Base-by-base conservation (phyloP, 495 filamentous ascomycete species). In the Penicillium pancosmium region DNA sequence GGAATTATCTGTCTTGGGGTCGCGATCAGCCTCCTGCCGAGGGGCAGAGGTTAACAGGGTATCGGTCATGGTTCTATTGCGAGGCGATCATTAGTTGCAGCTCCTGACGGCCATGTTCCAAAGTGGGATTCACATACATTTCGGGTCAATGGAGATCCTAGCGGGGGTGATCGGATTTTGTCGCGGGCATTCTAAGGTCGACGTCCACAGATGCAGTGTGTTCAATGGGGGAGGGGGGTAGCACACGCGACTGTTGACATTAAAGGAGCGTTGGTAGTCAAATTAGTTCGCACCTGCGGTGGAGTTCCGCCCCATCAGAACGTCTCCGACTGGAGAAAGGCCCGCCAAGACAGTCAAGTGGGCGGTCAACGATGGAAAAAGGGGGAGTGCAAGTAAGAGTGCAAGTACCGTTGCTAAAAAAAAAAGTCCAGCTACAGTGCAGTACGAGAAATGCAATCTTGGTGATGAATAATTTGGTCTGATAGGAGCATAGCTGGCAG, bases 261-360 rank as follows among this genome's bases (percentile, higher is more conserved):
- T 61, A 64, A 68, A 72, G 69, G 63, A 75, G 65, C 59, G 56
- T 61, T 63, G 51, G 55, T 59, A 61, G 57, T 61, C 57, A 50
- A 57, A 54, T 65, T 63, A 62, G 61, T 65, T 60, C 52, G 53
- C 55, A 68, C 59, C 63, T 51, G 65, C 60, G 61, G 71, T 76
- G 73, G 73, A 71, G 65, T 64, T 64, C 64, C 57, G 61, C 63
- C 65, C 66, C 70, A 59, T 54, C 48, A 63, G 53, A 50, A 52
- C 41, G 18, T 21, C 66, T 61, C 61, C 57, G 60, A 67, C 62
- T 67, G 67, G 69, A 68, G 66, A 65, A 63, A 43, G 46, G 21
- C 64, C 68, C 66, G 64, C 64, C 66, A 62, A 70, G 65, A 61
- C 48, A 63, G 52, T 51, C 59, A 66, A 60, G 54, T 43, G 55